Evolutionary conservation across 441 rosid species (phyloP).

Genomic region (Biscutella laevigata): DNA sequence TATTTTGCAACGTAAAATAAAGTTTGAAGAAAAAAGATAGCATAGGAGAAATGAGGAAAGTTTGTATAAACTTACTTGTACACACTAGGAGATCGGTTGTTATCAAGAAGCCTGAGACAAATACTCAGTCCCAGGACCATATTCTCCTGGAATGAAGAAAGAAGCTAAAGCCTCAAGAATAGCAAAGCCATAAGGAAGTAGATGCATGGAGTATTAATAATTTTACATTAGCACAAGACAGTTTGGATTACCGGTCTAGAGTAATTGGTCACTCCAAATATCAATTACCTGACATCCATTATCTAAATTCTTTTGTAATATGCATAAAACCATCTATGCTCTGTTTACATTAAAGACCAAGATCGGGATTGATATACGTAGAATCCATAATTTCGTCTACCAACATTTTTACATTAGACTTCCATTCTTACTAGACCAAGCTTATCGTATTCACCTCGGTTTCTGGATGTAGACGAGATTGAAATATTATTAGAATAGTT

Average conservation of each 20-base stretch:
- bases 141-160: conserved; percentile 53
- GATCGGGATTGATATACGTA: background rate
- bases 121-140: conserved; percentile 86
- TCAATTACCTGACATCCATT: background rate
- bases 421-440: conserved; percentile 21
- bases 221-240: conserved; percentile 6
- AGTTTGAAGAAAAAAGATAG: conserved; percentile 2
- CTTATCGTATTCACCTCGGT: conserved; percentile 49
- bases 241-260: conserved; percentile 1
- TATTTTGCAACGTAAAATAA: background rate
- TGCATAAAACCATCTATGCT: background rate
- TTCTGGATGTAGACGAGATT: conserved; percentile 84
- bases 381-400: background rate
- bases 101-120: conserved; percentile 96
- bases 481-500: conserved; percentile 83
- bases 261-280: background rate
- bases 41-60: conserved; percentile 7
- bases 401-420: background rate
- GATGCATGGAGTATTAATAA: background rate
- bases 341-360: background rate
- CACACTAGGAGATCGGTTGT: conserved; percentile 76
- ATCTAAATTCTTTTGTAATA: conserved; percentile 2
- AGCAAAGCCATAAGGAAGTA: conserved; percentile 14
- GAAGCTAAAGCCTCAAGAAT: conserved; percentile 17
- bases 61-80: conserved; percentile 60